Base-by-base conservation (phyloP, 2,329 filamentous ascomycete species). In the Simplicillium sp. region DNA sequence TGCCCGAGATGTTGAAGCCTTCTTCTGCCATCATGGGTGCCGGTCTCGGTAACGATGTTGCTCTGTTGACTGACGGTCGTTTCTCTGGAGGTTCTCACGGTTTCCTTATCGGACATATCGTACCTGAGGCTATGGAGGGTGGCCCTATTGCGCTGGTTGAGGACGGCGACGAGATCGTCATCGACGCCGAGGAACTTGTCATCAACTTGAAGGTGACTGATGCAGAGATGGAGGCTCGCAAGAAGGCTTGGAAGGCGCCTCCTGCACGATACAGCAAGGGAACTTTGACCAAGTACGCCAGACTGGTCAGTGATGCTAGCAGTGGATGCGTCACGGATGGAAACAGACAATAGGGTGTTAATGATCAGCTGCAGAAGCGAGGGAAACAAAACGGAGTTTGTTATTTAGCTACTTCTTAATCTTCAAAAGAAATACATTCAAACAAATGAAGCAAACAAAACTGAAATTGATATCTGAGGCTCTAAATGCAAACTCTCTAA, bases 1-100 rank as follows among this genome's bases (percentile, higher is more conserved):
- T 96, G 83, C 89, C 88, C 28, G 89, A 96, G 67, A 90, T 94
- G 72, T 70, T 96, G 46, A 94, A 94, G 70, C 87, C 89, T n/a
- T 85, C 78, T 40, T 88, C 86, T 0, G 87, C 88, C 38, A 84
- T 96, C 55, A 95, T 95, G 87, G 89, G 89, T 40, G 87, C 87
- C 6, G 84, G 84, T 31, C 75, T 96, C 34, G 31, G 31, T 15
- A 73, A 84, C 53, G 82, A 87, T 50, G 80, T 86, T 12, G 83
- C 83, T 1, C 74, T 87, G 36, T 71, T 87, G 45, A 86, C 83
- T 2, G 82, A 88, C 52, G 80, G 80, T 1, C 77, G 84, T 32
- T 89, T 87, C 70, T 84, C 78, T 8, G 87, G 87, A 43, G 87
- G 85, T 39, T 84, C 77, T 46, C 86, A 92, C 72, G 86, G 86